Percentiles rank a stretch among this genome's conserved stretches.
Conservation (phyloP, 2,329 filamentous ascomycete genomes). For the Graphilbum sp. region DNA sequence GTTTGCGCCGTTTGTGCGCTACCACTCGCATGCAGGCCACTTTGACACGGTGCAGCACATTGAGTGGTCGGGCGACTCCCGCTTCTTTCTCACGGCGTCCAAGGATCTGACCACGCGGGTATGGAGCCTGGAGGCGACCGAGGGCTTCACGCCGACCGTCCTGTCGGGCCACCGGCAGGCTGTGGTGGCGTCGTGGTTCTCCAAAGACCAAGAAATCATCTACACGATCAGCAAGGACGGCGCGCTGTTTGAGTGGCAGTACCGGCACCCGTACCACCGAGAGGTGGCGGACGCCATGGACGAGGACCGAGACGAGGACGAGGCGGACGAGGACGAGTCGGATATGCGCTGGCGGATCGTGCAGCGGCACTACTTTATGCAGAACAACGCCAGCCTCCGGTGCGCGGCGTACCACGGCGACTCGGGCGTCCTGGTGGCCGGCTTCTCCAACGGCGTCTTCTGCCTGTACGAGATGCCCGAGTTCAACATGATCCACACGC, state of each 20-base stretch:
- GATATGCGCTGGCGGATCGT: constrained; percentile 81
- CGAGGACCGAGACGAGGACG: constrained; percentile 36
- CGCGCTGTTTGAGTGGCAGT: constrained; percentile 90
- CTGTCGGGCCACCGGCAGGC: constrained; percentile 81
- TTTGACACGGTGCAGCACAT: constrained; percentile 76
- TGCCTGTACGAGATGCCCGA: constrained; percentile 90
- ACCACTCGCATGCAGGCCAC: constrained; percentile 74
- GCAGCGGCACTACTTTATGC: constrained; percentile 87
- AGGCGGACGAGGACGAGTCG: constrained; percentile 42
- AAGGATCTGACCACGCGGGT: constrained; percentile 86
- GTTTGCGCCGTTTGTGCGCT: constrained; percentile 84
- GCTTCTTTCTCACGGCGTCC: constrained; percentile 84
- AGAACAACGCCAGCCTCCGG: constrained; percentile 69
- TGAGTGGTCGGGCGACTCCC: constrained; percentile 90
- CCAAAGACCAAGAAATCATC: constrained; percentile 82
- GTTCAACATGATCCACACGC: constrained; percentile 85
- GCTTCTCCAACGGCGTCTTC: constrained; percentile 90
- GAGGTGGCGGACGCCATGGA: constrained; percentile 18
- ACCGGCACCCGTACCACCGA: constrained; percentile 33
- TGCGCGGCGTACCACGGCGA: constrained; percentile 81
- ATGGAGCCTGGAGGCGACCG: constrained; percentile 82
- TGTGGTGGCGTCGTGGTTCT: constrained; percentile 94
- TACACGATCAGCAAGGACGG: constrained; percentile 96
- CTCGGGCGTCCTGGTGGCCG: constrained; percentile 85
- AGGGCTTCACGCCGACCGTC: constrained; percentile 78